phyloP scores from a whole-genome alignment of 2,329 filamentous ascomycete species.

The Beauveria medogensis region DNA sequence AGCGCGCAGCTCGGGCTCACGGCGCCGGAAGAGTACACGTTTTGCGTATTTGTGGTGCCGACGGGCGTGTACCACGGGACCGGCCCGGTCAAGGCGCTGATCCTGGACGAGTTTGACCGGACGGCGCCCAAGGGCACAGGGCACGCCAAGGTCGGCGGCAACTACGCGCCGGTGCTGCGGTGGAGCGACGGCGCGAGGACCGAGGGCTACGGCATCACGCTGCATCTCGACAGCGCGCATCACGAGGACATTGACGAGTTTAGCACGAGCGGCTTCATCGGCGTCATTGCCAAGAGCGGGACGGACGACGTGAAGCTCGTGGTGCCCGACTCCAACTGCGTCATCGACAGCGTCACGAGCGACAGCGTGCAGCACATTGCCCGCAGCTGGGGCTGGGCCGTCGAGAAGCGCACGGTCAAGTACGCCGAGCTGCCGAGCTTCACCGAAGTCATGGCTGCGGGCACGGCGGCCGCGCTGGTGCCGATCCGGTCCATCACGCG shows the following conservation, averaged over 20 bases:
- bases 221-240: slow-evolving; percentile 82
- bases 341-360: slow-evolving; percentile 81
- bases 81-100: slow-evolving; percentile 76
- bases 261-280: slow-evolving; percentile 88
- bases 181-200: slow-evolving; percentile 75
- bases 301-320: slow-evolving; percentile 60
- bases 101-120: slow-evolving; percentile 89
- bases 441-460: slow-evolving; percentile 78
- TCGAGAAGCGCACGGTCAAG: slow-evolving; percentile 66
- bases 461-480: slow-evolving; percentile 84
- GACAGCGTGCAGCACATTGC: slow-evolving; percentile 72
- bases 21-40: slow-evolving; percentile 86
- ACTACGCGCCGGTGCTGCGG: slow-evolving; percentile 86
- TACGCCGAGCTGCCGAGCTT: slow-evolving; percentile 48
- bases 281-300: slow-evolving; percentile 50
- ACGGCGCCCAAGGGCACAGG: slow-evolving; percentile 87
- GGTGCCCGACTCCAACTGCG: slow-evolving; percentile 78
- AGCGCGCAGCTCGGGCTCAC: slow-evolving; percentile 79
- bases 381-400: slow-evolving; percentile 70
- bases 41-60: slow-evolving; percentile 82
- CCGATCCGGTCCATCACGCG: slow-evolving; percentile 88
- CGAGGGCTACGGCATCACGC: slow-evolving; percentile 84
- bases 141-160: slow-evolving; percentile 88
- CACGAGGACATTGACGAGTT: slow-evolving; percentile 91
- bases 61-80: slow-evolving; percentile 92